Percentiles rank a stretch among this genome's conserved stretches.
Evolutionary conservation across 2,329 filamentous ascomycete genomes (phyloP).

Genomic region (Aspergillus sp.): DNA sequence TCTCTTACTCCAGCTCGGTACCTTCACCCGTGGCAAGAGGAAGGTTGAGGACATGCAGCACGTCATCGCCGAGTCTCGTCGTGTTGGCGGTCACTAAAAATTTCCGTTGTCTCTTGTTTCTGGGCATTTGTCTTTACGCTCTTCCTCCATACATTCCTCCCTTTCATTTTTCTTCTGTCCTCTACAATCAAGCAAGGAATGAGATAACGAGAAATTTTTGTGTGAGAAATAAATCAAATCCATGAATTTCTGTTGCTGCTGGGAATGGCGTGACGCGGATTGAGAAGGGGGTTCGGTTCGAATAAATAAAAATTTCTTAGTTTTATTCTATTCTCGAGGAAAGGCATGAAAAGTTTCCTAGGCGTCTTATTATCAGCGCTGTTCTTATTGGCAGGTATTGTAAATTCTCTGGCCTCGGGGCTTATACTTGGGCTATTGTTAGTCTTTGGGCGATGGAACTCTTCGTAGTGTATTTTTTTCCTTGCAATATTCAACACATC

Average conservation of each 20-base stretch:
- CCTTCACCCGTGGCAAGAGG: slow-evolving; percentile 95
- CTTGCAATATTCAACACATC: too few species aligned
- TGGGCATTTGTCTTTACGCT: neutral
- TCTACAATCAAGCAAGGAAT: neutral
- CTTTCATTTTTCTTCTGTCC: neutral
- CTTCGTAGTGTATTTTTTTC: too few species aligned
- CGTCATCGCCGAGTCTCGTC: slow-evolving; percentile 93
- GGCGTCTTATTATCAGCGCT: too few species aligned
- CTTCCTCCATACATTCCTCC: neutral
- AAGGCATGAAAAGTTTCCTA: too few species aligned
- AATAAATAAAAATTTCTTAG: neutral
- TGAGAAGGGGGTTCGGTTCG: neutral
- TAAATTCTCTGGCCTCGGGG: too few species aligned
- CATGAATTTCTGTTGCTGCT: neutral
- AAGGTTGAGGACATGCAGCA: slow-evolving; percentile 99
- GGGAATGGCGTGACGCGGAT: neutral
- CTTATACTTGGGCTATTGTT: too few species aligned
- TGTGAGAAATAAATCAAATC: neutral
- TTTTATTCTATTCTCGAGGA: neutral
- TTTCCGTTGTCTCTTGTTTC: neutral
- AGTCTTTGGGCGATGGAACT: too few species aligned
- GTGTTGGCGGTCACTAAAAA: slow-evolving; percentile 57
- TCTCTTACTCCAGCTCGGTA: slow-evolving; percentile 64
- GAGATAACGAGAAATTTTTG: neutral
- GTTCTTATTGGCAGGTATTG: too few species aligned